Base-by-base conservation (phyloP, 2,329 filamentous ascomycete species). In the Leptographium flavum region DNA sequence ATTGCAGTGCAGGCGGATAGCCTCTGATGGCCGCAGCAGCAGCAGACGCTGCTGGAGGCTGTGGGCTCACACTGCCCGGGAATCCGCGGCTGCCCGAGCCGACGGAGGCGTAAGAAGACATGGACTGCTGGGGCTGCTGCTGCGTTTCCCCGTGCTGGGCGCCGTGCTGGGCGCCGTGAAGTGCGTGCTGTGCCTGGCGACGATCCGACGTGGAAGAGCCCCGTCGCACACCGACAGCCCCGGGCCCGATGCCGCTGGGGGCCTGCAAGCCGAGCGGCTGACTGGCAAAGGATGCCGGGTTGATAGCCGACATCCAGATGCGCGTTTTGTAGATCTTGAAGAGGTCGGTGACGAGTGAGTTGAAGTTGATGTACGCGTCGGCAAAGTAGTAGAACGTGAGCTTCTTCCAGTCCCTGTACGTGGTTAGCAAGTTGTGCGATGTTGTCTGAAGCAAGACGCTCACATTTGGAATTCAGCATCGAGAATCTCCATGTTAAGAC, bases 251-350 rank as follows among this genome's bases (percentile, higher is more conserved):
- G 25, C 75, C 75, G 50, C 77, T 80, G 2, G 81, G 78, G 3
- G 80, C 77, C 58, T 81, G 79, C 21, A 87, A 67, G 23, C 82
- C 82, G 41, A 85, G 69, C 3, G 78, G 79, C 17, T 84, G 83
- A 50, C 80, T 88, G 22, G 84, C 84, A 61, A 96, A 95, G 0
- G 90, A 95, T 5, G 90, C 92, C 8, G 92, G 92, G 60, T 98
- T 98, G 62, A 98, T 94, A 4, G 92, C 92, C 5, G 90, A 96
- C 86, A 98, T 94, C 92, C 92, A 98, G 56, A 98, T 98, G 55
- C 93, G 79, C 21, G 90, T 94, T 69, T 98, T 98, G 73, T 96
- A 98, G 50, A 96, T 90, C 65, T 96, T 96, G 74, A 96, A 98
- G 13, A 98, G 72, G 59, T 98, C 92, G 0, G 88, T 94, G 44